phyloP scores from a whole-genome alignment of 371 early-diverging fungal genomes.

The Mortierella sp. region DNA sequence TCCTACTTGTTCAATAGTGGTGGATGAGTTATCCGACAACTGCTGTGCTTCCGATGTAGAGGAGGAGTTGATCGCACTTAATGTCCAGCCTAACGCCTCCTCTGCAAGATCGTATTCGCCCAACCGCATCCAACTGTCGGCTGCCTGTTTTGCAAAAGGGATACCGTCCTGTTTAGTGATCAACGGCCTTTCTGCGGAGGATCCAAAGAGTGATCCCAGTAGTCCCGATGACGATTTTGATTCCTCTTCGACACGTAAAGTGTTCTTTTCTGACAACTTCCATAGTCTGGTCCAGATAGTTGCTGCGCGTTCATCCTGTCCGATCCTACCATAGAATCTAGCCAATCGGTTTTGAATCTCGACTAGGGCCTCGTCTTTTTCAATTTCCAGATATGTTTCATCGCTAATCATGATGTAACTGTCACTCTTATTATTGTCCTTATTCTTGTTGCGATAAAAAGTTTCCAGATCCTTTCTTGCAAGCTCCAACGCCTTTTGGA shows the following conservation, averaged over 20 bases:
- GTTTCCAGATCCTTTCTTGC: constrained; percentile 24
- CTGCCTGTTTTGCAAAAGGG: constrained; percentile 31
- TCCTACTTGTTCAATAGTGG: constrained; percentile 35
- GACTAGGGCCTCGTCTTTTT: constrained; percentile 33
- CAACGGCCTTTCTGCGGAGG: constrained; percentile 18
- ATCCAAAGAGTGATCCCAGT: constrained; percentile 16
- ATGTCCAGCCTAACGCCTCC: constrained; percentile 47
- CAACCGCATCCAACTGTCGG: constrained; percentile 55
- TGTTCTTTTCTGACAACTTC: constrained; percentile 30
- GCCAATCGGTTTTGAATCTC: constrained; percentile 45
- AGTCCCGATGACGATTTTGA: background rate
- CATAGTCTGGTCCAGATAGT: constrained; percentile 47
- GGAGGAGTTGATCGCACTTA: constrained; percentile 12
- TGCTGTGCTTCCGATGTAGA: background rate
- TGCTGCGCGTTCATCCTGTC: constrained; percentile 44
- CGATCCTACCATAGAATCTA: constrained; percentile 36
- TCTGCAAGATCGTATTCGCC: constrained; percentile 53
- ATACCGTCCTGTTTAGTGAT: constrained; percentile 32
- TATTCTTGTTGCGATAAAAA: constrained; percentile 7
- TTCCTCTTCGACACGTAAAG: background rate
- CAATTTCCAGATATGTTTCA: constrained; percentile 22
- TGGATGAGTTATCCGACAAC: background rate
- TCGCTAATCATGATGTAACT: background rate
- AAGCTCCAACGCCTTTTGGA: constrained; percentile 35
- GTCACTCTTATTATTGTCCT: background rate